Base-by-base conservation (phyloP, 1,139 yeast genomes). In the Scheffersomyces illinoinensis region DNA sequence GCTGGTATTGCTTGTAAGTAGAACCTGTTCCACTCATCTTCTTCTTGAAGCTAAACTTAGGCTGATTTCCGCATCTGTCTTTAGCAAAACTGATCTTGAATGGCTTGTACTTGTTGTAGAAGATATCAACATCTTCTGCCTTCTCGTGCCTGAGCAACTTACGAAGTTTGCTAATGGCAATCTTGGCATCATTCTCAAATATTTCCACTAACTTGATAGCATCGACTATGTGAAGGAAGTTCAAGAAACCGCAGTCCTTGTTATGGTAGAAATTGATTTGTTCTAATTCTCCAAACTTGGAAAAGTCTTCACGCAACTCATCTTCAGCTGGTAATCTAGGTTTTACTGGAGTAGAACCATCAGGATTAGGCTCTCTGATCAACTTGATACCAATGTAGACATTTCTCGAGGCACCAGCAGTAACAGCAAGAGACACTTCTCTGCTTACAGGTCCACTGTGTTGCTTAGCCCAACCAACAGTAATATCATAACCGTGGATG, bases 31-130 rank as follows among this genome's bases (percentile, higher is more conserved):
- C 62, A 2, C 61, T 55, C 5, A 67, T 62, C 55, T 74, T 74
- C 64, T 79, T 77, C 64, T 72, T 77, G 70, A 73, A 79, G 62
- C 75, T 77, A 66, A 78, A 78, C 56, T 78, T 80, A 19, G 84
- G 82, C 4, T 81, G 82, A 61, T 79, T 79, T 2, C 83, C 85
- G 68, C 85, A 81, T 60, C 85, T 68, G 63, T 81, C 85, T 66
- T 81, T 81, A 19, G 81, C 85, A 66, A 78, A 81, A 60, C 79
- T 78, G 57, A 81, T 76, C 68, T 89, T 90, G 62, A 89, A 85
- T 58, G 79, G 79, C 39, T 82, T 77, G 56, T 66, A 65, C 54
- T 57, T 64, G 48, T 60, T 23, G 56, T 64, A 64, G 53, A 63
- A 64, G 14, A 39, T 50, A 2, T 23, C 26, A 17, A 59, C 56